Evolutionary conservation across 805 yeast genomes (phyloP).

Genomic region (Brettanomyces custersianus): DNA sequence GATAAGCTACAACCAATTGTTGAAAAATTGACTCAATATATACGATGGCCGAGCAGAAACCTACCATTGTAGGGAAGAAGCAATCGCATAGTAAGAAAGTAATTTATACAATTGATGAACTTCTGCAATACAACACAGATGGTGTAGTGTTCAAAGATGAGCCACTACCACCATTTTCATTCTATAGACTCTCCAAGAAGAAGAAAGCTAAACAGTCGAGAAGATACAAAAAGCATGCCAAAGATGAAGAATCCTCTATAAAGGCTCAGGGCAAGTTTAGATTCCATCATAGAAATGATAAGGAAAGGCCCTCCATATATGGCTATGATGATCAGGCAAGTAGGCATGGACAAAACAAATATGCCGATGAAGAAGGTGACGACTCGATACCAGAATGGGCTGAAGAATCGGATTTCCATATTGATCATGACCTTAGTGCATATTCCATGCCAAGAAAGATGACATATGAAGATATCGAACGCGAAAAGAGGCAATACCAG

Average conservation of each 20-base stretch:
- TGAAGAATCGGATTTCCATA: constrained; percentile 24
- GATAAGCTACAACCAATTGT: too few relatives aligned
- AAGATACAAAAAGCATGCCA: background rate
- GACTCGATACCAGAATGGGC: constrained; percentile 22
- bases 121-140: constrained; percentile 6
- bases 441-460: constrained; percentile 17
- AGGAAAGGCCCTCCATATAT: background rate
- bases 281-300: background rate
- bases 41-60: too few relatives aligned
- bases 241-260: background rate
- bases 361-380: constrained; percentile 8
- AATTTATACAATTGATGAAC: constrained; percentile 12
- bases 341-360: constrained; percentile 6
- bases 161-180: constrained; percentile 14
- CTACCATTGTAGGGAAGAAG: too few relatives aligned
- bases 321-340: background rate
- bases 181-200: constrained; percentile 14
- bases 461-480: constrained; percentile 22
- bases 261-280: background rate
- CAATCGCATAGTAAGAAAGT: too few relatives aligned
- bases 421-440: constrained; percentile 20
- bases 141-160: constrained; percentile 12
- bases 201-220: background rate
- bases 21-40: too few relatives aligned
- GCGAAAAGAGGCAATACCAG: constrained; percentile 18